These are phyloP conservation scores for Ogataea paraovalis DNA, from an alignment of 805 yeast genomes.

Conservation along the genomic window DNA sequence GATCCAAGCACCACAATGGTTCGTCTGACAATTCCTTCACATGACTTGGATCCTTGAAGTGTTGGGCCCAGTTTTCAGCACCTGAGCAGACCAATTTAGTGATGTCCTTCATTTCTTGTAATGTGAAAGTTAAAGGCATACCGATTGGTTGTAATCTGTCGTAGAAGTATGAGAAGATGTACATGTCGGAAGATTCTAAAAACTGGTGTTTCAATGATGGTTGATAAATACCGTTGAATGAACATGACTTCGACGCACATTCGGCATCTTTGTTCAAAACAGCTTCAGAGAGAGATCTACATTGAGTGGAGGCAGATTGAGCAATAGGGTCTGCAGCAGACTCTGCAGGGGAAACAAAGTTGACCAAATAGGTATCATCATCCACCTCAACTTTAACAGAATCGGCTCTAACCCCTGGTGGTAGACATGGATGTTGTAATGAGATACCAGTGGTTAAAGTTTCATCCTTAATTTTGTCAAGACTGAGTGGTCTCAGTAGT, in stretches of 20 bases:
- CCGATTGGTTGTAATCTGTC: slow-evolving; percentile 94
- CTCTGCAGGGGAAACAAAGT: slow-evolving; percentile 30
- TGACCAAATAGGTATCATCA: slow-evolving; percentile 31
- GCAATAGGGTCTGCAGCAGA: slow-evolving; percentile 26
- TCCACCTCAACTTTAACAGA: slow-evolving; percentile 58
- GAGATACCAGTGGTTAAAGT: slow-evolving; percentile 38
- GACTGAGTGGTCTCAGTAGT: slow-evolving; percentile 26
- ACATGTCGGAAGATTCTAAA: slow-evolving; percentile 70
- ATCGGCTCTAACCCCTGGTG: slow-evolving; percentile 66
- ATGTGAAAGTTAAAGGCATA: slow-evolving; percentile 85
- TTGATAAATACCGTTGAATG: slow-evolving; percentile 96
- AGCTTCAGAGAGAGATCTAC: slow-evolving; percentile 79
- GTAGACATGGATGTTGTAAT: slow-evolving; percentile 78
- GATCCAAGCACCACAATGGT: slow-evolving; percentile 93
- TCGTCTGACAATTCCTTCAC: slow-evolving; percentile 63
- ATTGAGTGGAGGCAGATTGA: slow-evolving; percentile 67
- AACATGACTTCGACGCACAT: slow-evolving; percentile 78
- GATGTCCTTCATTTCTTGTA: slow-evolving; percentile 77
- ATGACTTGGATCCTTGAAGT: slow-evolving; percentile 64
- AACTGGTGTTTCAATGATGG: slow-evolving; percentile 84
- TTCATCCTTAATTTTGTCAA: slow-evolving; percentile 35
- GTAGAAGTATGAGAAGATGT: slow-evolving; percentile 89
- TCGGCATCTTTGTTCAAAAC: slow-evolving; percentile 78
- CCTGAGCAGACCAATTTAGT: slow-evolving; percentile 87
- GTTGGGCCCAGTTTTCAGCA: slow-evolving; percentile 62